These are phyloP conservation scores for Cochlearia excelsa DNA, from an alignment of 345 rosid genomes.

Conservation along the genomic window DNA sequence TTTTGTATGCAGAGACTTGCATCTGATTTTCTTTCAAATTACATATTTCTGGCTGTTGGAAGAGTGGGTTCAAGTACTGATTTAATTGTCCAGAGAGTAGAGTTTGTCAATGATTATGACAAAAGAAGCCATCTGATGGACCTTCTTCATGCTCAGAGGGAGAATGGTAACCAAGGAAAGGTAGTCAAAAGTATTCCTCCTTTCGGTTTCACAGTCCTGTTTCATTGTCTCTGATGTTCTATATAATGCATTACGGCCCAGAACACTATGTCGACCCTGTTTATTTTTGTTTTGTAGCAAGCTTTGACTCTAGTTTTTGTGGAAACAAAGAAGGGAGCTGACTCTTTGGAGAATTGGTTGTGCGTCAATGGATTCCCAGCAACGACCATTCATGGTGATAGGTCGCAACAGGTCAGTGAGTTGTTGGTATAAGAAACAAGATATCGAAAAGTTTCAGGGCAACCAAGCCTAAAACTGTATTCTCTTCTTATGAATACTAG, in stretches of 20 bases:
- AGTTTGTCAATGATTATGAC: slow-evolving; percentile 85
- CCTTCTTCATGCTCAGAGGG: slow-evolving; percentile 96
- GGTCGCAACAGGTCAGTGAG: slow-evolving; percentile 72
- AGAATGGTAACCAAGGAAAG: slow-evolving; percentile 73
- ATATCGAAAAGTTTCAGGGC: slow-evolving; percentile 1
- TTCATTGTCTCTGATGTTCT: not conserved
- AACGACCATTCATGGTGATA: slow-evolving; percentile 94
- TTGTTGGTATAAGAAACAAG: not conserved
- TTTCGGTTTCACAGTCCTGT: not conserved
- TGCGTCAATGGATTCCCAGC: slow-evolving; percentile 87
- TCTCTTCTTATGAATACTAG: slow-evolving; percentile 40
- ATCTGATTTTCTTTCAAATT: slow-evolving; percentile 78
- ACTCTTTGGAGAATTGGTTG: slow-evolving; percentile 90
- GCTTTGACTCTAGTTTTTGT: slow-evolving; percentile 94
- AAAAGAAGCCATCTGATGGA: slow-evolving; percentile 99
- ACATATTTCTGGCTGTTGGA: slow-evolving; percentile 95
- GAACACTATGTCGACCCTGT: slow-evolving; percentile 7
- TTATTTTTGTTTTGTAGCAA: slow-evolving; percentile 56
- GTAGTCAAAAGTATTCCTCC: slow-evolving; percentile 31
- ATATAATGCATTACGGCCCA: not conserved
- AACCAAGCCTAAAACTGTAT: slow-evolving; percentile 9
- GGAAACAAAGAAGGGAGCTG: slow-evolving; percentile 99
- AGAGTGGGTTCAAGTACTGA: slow-evolving; percentile 99
- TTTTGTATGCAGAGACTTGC: slow-evolving; percentile 78
- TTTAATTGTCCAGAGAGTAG: slow-evolving; percentile 94